These are phyloP conservation scores for Lactarius sp. DNA, from an alignment of 768 basidiomycete genomes.

Conservation along the genomic window DNA sequence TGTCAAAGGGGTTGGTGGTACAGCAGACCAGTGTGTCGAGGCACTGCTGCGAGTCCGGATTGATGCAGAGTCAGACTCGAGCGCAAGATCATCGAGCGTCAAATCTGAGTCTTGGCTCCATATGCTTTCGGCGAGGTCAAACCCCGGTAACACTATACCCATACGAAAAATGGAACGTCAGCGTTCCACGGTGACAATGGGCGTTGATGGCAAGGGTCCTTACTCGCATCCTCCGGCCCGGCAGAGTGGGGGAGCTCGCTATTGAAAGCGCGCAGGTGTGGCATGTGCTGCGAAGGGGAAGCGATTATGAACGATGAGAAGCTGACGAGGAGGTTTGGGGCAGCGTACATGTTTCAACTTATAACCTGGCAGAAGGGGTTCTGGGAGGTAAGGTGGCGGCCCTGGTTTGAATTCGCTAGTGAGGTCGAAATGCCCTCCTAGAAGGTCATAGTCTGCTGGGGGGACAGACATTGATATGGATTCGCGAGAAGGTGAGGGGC, in stretches of 20 bases:
- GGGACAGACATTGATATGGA: slow-evolving; percentile 8
- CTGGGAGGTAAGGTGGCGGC: slow-evolving; percentile 14
- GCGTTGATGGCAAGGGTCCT: slow-evolving; percentile 8
- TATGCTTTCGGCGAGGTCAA: slow-evolving; percentile 24
- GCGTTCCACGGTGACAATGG: background rate
- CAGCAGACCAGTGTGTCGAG: slow-evolving; percentile 17
- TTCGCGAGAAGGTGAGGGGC: background rate
- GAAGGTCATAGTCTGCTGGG: slow-evolving; percentile 1
- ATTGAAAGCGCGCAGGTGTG: background rate
- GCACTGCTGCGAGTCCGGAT: slow-evolving; percentile 2
- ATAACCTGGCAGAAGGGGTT: slow-evolving; percentile 1
- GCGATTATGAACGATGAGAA: background rate
- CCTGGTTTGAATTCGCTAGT: slow-evolving; percentile 2
- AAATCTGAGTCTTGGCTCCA: slow-evolving; percentile 22
- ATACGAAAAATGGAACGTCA: background rate
- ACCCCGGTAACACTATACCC: slow-evolving; percentile 11
- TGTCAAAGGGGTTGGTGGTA: slow-evolving; percentile 3
- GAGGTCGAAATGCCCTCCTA: slow-evolving; percentile 7
- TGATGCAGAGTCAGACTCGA: slow-evolving; percentile 19
- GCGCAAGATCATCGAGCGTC: slow-evolving; percentile 21
- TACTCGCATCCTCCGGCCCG: slow-evolving; percentile 8
- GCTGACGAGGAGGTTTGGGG: background rate
- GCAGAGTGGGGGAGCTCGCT: background rate
- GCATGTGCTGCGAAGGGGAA: background rate
- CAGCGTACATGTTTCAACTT: slow-evolving; percentile 5